phyloP scores from a whole-genome alignment of 2,329 filamentous ascomycete genomes.

The Alternaria sp. region DNA sequence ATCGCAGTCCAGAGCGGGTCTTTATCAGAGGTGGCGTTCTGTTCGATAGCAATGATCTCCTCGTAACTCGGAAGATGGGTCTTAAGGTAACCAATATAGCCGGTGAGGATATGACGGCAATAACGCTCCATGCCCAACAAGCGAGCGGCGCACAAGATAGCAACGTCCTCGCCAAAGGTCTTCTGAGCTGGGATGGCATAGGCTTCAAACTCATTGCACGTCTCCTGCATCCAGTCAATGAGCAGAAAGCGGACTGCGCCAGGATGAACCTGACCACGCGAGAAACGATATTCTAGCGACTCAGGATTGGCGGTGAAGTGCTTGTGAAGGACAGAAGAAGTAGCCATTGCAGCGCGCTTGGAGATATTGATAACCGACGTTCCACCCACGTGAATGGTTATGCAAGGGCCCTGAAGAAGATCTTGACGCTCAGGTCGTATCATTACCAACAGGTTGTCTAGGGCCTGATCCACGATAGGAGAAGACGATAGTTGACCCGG shows the following conservation, averaged over 20 bases:
- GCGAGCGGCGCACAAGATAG: slow-evolving; percentile 19
- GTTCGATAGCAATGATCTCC: slow-evolving; percentile 22
- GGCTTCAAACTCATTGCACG: slow-evolving; percentile 15
- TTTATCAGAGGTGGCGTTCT: slow-evolving; percentile 11
- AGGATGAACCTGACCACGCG: background rate
- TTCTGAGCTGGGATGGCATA: slow-evolving; percentile 8
- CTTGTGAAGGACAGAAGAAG: slow-evolving; percentile 16
- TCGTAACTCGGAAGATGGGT: slow-evolving; percentile 21
- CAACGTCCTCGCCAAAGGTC: slow-evolving; percentile 16
- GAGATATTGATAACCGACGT: slow-evolving; percentile 5
- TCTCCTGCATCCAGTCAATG: slow-evolving; percentile 16
- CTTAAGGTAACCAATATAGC: slow-evolving; percentile 19
- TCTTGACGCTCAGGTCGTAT: slow-evolving; percentile 17
- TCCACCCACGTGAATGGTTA: slow-evolving; percentile 19
- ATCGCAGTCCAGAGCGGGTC: slow-evolving; percentile 27
- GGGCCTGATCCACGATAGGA: slow-evolving; percentile 5
- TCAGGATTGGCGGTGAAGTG: slow-evolving; percentile 20
- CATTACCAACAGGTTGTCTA: slow-evolving; percentile 17
- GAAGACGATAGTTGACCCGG: background rate
- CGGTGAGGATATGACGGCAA: slow-evolving; percentile 8
- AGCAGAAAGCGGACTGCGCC: slow-evolving; percentile 18
- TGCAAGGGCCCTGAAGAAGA: slow-evolving; percentile 14
- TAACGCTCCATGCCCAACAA: slow-evolving; percentile 28
- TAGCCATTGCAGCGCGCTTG: slow-evolving; percentile 28
- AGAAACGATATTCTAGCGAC: slow-evolving; percentile 12